Evolutionary conservation across 768 basidiomycete genomes (phyloP).

Genomic region (Tricholoma saponaceum): DNA sequence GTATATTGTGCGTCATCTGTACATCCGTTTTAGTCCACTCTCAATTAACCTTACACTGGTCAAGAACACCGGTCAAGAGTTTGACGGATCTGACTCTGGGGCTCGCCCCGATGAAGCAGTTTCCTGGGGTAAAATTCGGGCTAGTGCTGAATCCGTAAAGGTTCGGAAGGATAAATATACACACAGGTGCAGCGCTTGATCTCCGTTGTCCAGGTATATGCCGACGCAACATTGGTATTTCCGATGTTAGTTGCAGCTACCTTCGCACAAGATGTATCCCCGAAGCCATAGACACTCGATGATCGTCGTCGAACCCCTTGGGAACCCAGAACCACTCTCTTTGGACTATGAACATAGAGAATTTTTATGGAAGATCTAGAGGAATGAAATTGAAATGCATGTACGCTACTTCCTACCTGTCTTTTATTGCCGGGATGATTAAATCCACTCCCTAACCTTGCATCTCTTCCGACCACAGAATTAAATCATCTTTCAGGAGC

Average conservation of each 20-base stretch:
- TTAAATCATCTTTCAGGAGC: slow-evolving; percentile 78
- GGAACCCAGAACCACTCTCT: not conserved
- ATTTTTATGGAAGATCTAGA: not conserved
- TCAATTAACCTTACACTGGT: slow-evolving; percentile 8
- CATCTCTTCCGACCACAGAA: slow-evolving; percentile 83
- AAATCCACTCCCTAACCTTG: slow-evolving; percentile 26
- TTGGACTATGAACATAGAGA: not conserved
- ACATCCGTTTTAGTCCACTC: not conserved
- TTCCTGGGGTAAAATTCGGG: slow-evolving; percentile 97
- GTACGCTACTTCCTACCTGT: not conserved
- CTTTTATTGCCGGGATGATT: not conserved
- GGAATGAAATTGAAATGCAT: not conserved
- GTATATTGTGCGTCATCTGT: slow-evolving; percentile 66
- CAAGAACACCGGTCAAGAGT: slow-evolving; percentile 98
- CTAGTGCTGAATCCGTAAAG: slow-evolving; percentile 79
- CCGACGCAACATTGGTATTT: slow-evolving; percentile 97
- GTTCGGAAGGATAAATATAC: slow-evolving; percentile 31
- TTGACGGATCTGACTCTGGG: slow-evolving; percentile 97
- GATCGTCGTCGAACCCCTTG: not conserved
- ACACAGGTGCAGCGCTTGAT: slow-evolving; percentile 4
- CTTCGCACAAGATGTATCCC: slow-evolving; percentile 53
- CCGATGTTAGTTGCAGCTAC: slow-evolving; percentile 94
- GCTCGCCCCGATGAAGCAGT: slow-evolving; percentile 97
- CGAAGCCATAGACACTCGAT: not conserved
- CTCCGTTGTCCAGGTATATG: slow-evolving; percentile 55